These are phyloP conservation scores for Cucumis cinereus DNA, from an alignment of 306 rosid species.

Conservation along the genomic window DNA sequence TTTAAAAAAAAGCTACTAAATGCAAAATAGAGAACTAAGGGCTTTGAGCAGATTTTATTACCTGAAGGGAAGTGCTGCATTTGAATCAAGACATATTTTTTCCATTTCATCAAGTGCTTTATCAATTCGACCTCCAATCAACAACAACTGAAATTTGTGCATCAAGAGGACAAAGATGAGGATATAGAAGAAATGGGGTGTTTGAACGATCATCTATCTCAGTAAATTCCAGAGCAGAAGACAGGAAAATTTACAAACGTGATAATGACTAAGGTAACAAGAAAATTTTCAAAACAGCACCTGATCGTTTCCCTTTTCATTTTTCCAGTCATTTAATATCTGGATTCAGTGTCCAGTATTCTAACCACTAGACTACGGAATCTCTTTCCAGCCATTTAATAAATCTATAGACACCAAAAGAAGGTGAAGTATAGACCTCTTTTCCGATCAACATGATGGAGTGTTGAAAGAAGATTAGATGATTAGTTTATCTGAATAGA, in stretches of 20 bases:
- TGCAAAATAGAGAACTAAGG: constrained; percentile 4
- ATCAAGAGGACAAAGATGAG: background rate
- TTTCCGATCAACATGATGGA: background rate
- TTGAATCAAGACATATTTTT: constrained; percentile 30
- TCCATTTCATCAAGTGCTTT: constrained; percentile 44
- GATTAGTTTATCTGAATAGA: background rate
- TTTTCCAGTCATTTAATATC: background rate
- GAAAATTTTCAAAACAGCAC: background rate
- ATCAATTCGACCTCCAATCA: constrained; percentile 58
- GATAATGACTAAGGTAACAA: background rate
- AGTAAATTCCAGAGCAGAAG: background rate
- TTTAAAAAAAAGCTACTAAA: background rate
- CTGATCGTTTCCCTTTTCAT: background rate
- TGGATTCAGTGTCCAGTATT: background rate
- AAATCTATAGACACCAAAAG: background rate
- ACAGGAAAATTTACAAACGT: background rate
- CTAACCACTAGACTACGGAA: background rate
- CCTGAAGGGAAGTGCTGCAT: constrained; percentile 42
- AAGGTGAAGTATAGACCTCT: background rate
- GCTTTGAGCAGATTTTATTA: constrained; percentile 9
- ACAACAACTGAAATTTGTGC: constrained; percentile 36
- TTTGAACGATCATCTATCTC: background rate
- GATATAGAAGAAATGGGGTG: background rate
- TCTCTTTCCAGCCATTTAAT: background rate
- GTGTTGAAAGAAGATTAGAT: background rate